Evolutionary conservation across 805 yeast genomes (phyloP), one percentile per base, ranked within the genome.

Genomic region (Starmerella lactis-condensi): DNA sequence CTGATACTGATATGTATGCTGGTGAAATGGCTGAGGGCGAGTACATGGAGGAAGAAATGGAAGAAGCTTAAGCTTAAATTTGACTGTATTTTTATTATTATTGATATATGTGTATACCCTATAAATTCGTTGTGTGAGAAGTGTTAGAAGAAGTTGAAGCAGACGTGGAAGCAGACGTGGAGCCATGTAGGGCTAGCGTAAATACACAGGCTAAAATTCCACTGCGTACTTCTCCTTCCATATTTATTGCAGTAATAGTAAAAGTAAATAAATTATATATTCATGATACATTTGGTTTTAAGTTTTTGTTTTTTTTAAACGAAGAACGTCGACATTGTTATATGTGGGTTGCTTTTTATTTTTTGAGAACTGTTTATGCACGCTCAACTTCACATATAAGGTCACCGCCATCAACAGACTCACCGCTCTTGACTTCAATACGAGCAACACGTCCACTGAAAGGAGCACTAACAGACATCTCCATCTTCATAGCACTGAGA

Each of bases 401-500:
- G 54, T 89, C 99, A 41, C 76, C 73, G 33, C 95, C 93, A 49
- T 83, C 98, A 29, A 89, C 95, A 31, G 85, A 74, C 50, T 89
- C 98, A 46, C 93, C 93, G 52, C 79, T 91, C 56, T 73, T 73
- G 42, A 81, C 75, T 29, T 65, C 54, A 14, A 89, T 66, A 15
- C 75, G 79, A 29, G 75, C 72, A 39, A 89, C 70, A 51, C 67
- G 69, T 54, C 98, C 99, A 36, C 74, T 65, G 37, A 71, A 75
- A 33, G 92, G 92, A 15, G 98, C 85, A 53, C 81, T 69, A 47
- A 85, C 83, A 31, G 89, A 92, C 95, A 89, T 89, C 64, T 89
- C 98, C 98, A 85, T 85, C 70, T 85, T 85, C 98, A 85, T 85
- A 41, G 98, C 98, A 53, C 85, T 72, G 52, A 85, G 66, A 17